Evolutionary conservation across 2,329 filamentous ascomycete species (phyloP).

Genomic region (Alternaria rosae): DNA sequence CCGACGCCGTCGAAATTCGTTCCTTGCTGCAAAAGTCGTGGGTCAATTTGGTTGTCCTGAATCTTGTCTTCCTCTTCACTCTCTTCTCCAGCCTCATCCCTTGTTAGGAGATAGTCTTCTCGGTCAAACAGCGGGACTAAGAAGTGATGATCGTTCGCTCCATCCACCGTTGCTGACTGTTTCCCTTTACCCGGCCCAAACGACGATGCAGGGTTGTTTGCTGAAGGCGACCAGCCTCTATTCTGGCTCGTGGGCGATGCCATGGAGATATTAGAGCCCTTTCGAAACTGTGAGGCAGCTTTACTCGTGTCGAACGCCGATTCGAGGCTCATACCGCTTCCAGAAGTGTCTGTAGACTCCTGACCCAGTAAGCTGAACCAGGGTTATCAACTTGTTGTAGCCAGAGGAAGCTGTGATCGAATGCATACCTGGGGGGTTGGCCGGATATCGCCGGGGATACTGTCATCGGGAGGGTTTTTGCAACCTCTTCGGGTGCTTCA

Average conservation of each 20-base stretch:
- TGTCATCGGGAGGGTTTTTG: slow-evolving; percentile 24
- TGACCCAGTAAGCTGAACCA: slow-evolving; percentile 25
- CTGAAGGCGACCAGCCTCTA: slow-evolving; percentile 10
- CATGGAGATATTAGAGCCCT: slow-evolving; percentile 16
- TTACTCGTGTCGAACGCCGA: slow-evolving; percentile 13
- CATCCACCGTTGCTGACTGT: slow-evolving; percentile 2
- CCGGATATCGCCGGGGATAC: slow-evolving; percentile 9
- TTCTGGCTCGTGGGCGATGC: slow-evolving; percentile 17
- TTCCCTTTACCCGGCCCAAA: slow-evolving; percentile 17
- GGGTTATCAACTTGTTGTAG: slow-evolving; percentile 20
- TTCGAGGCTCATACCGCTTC: slow-evolving; percentile 23
- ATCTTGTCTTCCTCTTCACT: slow-evolving; percentile 8
- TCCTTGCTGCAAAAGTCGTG: slow-evolving; percentile 15
- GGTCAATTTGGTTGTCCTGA: slow-evolving; percentile 20
- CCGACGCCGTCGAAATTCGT: slow-evolving; percentile 1
- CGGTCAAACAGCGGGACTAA: slow-evolving; percentile 28
- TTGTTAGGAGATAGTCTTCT: slow-evolving; percentile 26
- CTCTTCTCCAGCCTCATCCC: slow-evolving; percentile 21
- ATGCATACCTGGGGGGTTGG: slow-evolving; percentile 28
- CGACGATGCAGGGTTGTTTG: slow-evolving; percentile 5
- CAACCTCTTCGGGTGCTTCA: slow-evolving; percentile 29
- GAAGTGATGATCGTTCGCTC: slow-evolving; percentile 11
- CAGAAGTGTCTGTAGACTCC: slow-evolving; percentile 25
- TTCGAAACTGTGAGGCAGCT: slow-evolving; percentile 5
- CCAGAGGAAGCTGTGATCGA: slow-evolving; percentile 4